A percentile compares a stretch with the other conserved stretches of the same genome.
Evolutionary conservation across 208 protist species (phyloP).

Genomic region (Acanthamoeba royreba): DNA sequence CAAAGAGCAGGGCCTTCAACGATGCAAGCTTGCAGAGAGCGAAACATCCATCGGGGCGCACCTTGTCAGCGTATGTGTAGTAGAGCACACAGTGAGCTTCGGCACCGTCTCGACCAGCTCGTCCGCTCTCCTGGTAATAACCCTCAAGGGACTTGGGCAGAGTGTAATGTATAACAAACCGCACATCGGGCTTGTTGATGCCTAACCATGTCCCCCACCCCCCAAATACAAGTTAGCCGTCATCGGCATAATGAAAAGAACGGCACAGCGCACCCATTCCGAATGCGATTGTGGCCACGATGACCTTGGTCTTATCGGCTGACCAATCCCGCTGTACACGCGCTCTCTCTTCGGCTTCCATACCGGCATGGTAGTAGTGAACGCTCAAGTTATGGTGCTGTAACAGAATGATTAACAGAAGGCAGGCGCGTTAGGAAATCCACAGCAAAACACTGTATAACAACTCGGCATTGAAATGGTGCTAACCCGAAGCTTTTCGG

Average conservation of each 20-base stretch:
- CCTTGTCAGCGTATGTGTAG: slow-evolving; percentile 28
- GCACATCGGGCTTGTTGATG: slow-evolving; percentile 96
- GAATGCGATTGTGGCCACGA: slow-evolving; percentile 44
- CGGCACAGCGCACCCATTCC: neutral
- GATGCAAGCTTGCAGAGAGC: neutral
- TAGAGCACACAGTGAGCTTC: slow-evolving; percentile 26
- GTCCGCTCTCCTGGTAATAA: slow-evolving; percentile 36
- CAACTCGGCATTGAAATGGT: neutral
- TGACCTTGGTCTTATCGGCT: neutral
- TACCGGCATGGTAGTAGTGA: neutral
- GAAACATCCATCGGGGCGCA: neutral
- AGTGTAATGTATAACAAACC: slow-evolving; percentile 94
- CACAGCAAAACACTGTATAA: neutral
- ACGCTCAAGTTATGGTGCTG: neutral
- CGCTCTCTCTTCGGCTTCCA: neutral
- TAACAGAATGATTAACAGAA: neutral
- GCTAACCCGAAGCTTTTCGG: slow-evolving; percentile 20
- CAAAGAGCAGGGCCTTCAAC: neutral
- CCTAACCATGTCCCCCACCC: neutral
- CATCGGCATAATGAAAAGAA: neutral
- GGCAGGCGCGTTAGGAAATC: neutral
- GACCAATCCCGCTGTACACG: neutral
- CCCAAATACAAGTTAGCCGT: too few species aligned
- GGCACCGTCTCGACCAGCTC: slow-evolving; percentile 18
- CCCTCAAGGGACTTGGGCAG: slow-evolving; percentile 93